These are phyloP conservation scores for Podila clonocystis DNA, from an alignment of 192 early-diverging fungal species.

Conservation along the genomic window DNA sequence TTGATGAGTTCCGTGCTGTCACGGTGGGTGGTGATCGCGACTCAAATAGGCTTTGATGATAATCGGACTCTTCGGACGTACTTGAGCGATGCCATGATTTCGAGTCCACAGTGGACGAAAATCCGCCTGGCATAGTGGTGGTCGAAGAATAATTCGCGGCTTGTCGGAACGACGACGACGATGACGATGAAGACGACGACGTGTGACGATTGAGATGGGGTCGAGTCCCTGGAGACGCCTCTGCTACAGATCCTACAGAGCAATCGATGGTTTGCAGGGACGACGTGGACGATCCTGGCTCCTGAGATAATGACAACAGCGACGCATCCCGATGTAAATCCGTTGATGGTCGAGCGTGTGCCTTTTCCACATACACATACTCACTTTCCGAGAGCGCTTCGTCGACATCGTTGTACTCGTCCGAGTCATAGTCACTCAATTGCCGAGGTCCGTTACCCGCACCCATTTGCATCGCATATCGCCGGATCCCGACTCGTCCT, in stretches of 20 bases:
- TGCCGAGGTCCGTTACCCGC: constrained; percentile 35
- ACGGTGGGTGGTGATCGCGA: background rate
- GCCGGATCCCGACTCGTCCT: constrained; percentile 33
- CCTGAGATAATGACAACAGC: background rate
- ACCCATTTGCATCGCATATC: constrained; percentile 49
- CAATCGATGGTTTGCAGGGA: constrained; percentile 10
- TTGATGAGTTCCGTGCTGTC: background rate
- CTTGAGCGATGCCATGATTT: constrained; percentile 9
- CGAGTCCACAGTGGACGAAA: constrained; percentile 16
- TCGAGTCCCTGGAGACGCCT: constrained; percentile 6
- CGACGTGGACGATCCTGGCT: background rate
- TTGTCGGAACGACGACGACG: constrained; percentile 3
- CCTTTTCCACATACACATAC: constrained; percentile 41
- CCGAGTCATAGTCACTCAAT: constrained; percentile 45
- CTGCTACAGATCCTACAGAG: background rate
- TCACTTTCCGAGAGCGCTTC: constrained; percentile 45
- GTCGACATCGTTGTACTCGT: constrained; percentile 46
- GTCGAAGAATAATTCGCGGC: background rate
- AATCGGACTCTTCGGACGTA: background rate
- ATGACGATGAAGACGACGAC: too few relatives aligned
- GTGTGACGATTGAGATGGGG: constrained; percentile 12
- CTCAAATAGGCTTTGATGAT: background rate
- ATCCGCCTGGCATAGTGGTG: constrained; percentile 39
- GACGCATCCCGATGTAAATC: constrained; percentile 3
- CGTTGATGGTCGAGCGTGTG: background rate